Conservation (phyloP, 2,329 filamentous ascomycete species). For the Paramyrothecium roridum region DNA sequence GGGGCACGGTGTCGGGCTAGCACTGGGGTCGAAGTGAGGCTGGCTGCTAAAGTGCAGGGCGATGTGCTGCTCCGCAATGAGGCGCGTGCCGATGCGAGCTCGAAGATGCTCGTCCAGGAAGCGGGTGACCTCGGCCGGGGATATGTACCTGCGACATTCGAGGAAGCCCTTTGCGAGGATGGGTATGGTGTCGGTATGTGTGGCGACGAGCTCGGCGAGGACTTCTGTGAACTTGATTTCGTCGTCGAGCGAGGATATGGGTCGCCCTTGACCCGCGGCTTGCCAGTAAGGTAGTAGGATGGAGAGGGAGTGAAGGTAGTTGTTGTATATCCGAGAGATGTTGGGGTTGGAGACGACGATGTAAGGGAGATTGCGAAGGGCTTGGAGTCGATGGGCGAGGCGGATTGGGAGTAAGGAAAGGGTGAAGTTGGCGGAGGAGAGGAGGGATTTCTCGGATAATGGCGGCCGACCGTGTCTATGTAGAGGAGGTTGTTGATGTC, state of each 20-base stretch:
- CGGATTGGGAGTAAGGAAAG: slow-evolving; percentile 88
- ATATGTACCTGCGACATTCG: slow-evolving; percentile 89
- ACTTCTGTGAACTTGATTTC: slow-evolving; percentile 90
- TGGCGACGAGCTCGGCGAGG: slow-evolving; percentile 91
- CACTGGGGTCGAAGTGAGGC: slow-evolving; percentile 61
- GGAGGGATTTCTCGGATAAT: slow-evolving; percentile 73
- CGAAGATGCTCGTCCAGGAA: slow-evolving; percentile 94
- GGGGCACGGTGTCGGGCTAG: slow-evolving; percentile 46
- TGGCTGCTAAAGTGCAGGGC: slow-evolving; percentile 74
- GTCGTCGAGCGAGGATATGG: slow-evolving; percentile 66
- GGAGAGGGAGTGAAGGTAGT: slow-evolving; percentile 90
- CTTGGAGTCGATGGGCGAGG: slow-evolving; percentile 89
- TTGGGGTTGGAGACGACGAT: slow-evolving; percentile 98
- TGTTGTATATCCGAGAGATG: slow-evolving; percentile 90
- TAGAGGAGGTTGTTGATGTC: slow-evolving; percentile 5
- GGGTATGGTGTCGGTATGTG: slow-evolving; percentile 91
- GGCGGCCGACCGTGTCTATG: slow-evolving; percentile 74
- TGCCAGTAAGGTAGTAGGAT: slow-evolving; percentile 77
- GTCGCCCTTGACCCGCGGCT: slow-evolving; percentile 40
- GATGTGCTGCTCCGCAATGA: slow-evolving; percentile 96
- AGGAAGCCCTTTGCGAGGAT: slow-evolving; percentile 89
- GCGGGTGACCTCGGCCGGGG: slow-evolving; percentile 73
- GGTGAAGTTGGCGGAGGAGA: slow-evolving; percentile 93
- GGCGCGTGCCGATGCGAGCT: slow-evolving; percentile 86
- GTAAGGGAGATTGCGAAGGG: slow-evolving; percentile 88